Percentiles rank a stretch among this genome's conserved stretches.
Conservation (phyloP, 2,329 filamentous ascomycete genomes). For the Neofusicoccum sp. region DNA sequence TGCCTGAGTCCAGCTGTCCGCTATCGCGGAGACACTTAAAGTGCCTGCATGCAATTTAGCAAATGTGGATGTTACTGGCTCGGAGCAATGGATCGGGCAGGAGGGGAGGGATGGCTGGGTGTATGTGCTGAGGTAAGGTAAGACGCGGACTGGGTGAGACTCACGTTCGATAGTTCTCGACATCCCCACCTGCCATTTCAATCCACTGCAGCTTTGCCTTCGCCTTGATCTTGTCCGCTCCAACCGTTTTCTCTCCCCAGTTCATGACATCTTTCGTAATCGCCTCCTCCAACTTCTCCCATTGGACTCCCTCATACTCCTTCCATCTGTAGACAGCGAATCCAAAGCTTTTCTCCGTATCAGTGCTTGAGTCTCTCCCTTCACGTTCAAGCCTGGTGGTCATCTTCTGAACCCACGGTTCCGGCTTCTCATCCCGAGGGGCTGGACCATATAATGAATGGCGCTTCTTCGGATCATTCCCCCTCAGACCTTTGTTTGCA, state of each 20-base stretch:
- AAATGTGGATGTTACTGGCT: background rate
- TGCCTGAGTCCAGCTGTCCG: background rate
- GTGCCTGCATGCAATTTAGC: background rate
- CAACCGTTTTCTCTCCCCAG: background rate
- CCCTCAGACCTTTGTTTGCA: background rate
- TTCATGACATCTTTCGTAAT: background rate
- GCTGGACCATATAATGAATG: background rate
- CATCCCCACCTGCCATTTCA: background rate
- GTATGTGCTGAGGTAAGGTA: background rate
- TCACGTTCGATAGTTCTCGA: slow-evolving; percentile 1
- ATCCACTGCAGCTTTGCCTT: slow-evolving; percentile 6
- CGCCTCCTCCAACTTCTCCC: background rate
- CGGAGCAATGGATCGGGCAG: background rate
- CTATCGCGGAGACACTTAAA: background rate
- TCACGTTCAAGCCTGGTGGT: background rate
- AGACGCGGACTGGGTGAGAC: background rate
- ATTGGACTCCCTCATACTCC: background rate
- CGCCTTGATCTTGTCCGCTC: background rate
- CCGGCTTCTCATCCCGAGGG: background rate
- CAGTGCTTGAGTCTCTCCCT: background rate
- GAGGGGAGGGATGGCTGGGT: background rate
- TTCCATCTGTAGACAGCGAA: slow-evolving; percentile 1
- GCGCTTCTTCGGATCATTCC: background rate
- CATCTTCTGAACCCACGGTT: background rate
- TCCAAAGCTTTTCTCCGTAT: background rate